These are phyloP conservation scores for Harringtonia lauricola DNA, from an alignment of 2,329 filamentous ascomycete species.

Conservation along the genomic window DNA sequence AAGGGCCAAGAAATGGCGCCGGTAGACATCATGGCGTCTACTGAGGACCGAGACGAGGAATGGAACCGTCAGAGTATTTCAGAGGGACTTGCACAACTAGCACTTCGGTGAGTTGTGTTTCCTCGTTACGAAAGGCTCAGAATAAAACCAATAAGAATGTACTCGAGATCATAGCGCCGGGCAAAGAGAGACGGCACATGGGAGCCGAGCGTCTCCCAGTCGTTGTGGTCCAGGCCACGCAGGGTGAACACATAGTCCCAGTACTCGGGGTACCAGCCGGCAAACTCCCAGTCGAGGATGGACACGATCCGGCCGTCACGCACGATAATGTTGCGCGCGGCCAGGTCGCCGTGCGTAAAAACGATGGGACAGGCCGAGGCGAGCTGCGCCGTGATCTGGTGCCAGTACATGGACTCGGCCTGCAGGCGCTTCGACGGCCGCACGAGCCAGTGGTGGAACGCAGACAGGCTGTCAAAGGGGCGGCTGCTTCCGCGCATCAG, in stretches of 20 bases:
- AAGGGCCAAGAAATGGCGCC: no score
- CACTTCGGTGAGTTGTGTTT: no score
- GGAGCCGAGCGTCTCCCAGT: slow-evolving; percentile 4
- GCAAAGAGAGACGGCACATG: slow-evolving; percentile 5
- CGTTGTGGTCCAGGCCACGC: slow-evolving; percentile 4
- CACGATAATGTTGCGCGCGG: slow-evolving; percentile 32
- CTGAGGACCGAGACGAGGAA: no score
- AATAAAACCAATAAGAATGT: no score
- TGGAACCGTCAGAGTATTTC: no score
- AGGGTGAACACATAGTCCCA: slow-evolving; percentile 22
- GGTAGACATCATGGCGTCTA: no score
- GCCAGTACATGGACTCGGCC: slow-evolving; percentile 12
- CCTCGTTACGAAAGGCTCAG: no score
- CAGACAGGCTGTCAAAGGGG: slow-evolving; percentile 11
- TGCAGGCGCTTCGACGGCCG: slow-evolving; percentile 9
- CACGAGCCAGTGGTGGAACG: slow-evolving; percentile 16
- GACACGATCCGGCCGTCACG: slow-evolving; percentile 26
- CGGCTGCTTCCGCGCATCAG: slow-evolving; percentile 14
- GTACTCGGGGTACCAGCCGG: slow-evolving; percentile 33
- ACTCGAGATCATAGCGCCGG: slow-evolving; percentile 1
- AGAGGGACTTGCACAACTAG: no score
- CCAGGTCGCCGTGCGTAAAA: slow-evolving; percentile 32
- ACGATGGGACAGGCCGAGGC: slow-evolving; percentile 14
- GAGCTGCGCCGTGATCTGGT: slow-evolving; percentile 15
- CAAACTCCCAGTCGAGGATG: slow-evolving; percentile 36